Percentiles rank a stretch among this genome's conserved stretches.
Conservation (phyloP, 2,329 filamentous ascomycete genomes). For the Penicillium sclerotiorum region DNA sequence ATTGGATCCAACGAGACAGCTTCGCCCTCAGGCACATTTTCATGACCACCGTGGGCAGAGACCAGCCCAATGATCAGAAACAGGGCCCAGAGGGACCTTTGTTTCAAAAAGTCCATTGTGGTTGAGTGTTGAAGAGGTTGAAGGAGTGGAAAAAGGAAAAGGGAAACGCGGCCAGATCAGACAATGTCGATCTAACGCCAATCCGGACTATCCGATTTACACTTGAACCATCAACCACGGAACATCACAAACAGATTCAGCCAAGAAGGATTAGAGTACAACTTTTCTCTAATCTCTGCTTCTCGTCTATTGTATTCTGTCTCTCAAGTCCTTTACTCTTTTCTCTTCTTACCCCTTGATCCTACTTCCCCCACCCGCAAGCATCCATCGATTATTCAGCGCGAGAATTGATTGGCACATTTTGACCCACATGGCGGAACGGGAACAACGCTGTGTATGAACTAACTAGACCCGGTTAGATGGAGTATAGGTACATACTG, state of each 20-base stretch:
- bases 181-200: conserved; percentile 15
- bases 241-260: neutral
- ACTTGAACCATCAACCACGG: conserved; percentile 3
- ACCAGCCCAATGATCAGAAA: conserved; percentile 32
- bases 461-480: neutral
- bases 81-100: conserved; percentile 27
- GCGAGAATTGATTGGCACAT: conserved; percentile 16
- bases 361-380: neutral
- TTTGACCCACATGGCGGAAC: conserved; percentile 1
- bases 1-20: conserved; percentile 73
- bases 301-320: neutral
- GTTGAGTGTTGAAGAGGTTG: conserved; percentile 4
- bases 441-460: conserved; percentile 1
- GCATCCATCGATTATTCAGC: conserved; percentile 22
- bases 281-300: neutral
- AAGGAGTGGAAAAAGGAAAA: conserved; percentile 6
- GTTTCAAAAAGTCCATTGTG: conserved; percentile 21
- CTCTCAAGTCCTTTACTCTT: neutral
- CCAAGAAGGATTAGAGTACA: too few relatives aligned
- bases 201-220: conserved; percentile 28
- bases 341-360: neutral
- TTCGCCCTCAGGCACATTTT: conserved; percentile 67
- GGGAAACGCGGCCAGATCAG: conserved; percentile 11
- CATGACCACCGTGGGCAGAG: conserved; percentile 57
- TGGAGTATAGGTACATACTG: neutral